Percentiles rank a stretch among this genome's conserved stretches.
phyloP scores from a whole-genome alignment of 345 rosid species.

The Euclidium syriacum region DNA sequence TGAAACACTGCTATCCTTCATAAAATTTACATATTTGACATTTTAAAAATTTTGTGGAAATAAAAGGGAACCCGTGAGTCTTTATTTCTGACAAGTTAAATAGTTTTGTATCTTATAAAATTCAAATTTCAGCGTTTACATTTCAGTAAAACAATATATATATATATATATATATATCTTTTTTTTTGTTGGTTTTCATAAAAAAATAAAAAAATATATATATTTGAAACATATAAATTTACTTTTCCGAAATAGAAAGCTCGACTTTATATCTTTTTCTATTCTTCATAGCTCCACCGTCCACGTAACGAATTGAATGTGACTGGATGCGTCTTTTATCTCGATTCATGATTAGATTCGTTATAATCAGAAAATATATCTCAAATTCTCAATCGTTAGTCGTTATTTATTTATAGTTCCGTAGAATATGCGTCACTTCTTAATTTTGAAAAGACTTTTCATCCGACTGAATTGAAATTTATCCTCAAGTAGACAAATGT shows the following conservation, averaged over 20 bases:
- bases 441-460: constrained; percentile 10
- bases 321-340: constrained; percentile 19
- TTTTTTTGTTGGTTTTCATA: too few species aligned
- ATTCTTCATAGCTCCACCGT: neutral
- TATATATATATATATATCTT: too few species aligned
- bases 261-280: constrained; percentile 18
- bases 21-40: neutral
- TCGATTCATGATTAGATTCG: constrained; percentile 5
- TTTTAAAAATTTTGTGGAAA: neutral
- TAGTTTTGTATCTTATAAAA: neutral
- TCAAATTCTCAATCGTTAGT: neutral
- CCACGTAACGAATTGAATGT: constrained; percentile 16
- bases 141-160: too few species aligned
- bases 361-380: neutral
- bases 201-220: too few species aligned
- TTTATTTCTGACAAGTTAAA: neutral
- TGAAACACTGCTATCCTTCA: too few species aligned
- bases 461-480: neutral
- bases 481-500: neutral
- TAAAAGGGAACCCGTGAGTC: constrained; percentile 3
- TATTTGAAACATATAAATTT: neutral
- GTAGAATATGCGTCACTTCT: constrained; percentile 14
- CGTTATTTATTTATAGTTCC: constrained; percentile 15
- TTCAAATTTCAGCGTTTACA: neutral
- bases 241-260: constrained; percentile 7